phyloP scores from a whole-genome alignment of 202 grass and related monocot genomes.

The Eragrostis tef region DNA sequence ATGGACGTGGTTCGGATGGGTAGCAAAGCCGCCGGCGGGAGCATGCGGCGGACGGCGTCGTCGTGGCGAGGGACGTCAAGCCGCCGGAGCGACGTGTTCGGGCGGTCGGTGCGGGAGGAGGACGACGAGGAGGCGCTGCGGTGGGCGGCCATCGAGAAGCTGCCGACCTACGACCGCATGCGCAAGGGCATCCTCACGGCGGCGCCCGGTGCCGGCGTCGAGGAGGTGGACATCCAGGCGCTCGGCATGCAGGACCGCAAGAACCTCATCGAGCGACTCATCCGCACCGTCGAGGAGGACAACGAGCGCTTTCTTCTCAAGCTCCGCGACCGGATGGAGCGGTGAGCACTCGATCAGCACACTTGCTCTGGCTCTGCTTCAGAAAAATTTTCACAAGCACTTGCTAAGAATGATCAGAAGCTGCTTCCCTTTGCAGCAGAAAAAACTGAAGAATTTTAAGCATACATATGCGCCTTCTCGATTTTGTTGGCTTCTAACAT shows the following conservation, averaged over 20 bases:
- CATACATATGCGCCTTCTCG: neutral
- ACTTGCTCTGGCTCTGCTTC: neutral
- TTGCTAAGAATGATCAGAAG: neutral
- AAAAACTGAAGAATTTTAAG: neutral
- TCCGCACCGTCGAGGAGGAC: constrained; percentile 89
- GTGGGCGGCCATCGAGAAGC: constrained; percentile 95
- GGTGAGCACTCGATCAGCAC: constrained; percentile 35
- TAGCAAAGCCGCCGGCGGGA: constrained; percentile 48
- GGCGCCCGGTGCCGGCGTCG: neutral
- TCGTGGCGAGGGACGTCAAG: constrained; percentile 63
- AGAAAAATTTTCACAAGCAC: neutral
- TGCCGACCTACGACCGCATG: constrained; percentile 90
- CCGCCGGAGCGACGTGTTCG: constrained; percentile 60
- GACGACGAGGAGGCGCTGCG: constrained; percentile 91
- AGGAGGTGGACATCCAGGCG: constrained; percentile 70
- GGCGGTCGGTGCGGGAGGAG: constrained; percentile 66
- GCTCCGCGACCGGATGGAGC: constrained; percentile 85
- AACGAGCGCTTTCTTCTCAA: constrained; percentile 92
- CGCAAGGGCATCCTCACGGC: constrained; percentile 67
- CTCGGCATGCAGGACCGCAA: constrained; percentile 71
- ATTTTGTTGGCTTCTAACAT: neutral
- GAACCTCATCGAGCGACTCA: constrained; percentile 80
- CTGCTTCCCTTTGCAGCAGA: neutral
- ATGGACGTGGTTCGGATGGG: constrained; percentile 51
- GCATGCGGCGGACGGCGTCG: constrained; percentile 58